phyloP scores from a whole-genome alignment of 176 grass and related monocot species.

The Raddia guianensis region DNA sequence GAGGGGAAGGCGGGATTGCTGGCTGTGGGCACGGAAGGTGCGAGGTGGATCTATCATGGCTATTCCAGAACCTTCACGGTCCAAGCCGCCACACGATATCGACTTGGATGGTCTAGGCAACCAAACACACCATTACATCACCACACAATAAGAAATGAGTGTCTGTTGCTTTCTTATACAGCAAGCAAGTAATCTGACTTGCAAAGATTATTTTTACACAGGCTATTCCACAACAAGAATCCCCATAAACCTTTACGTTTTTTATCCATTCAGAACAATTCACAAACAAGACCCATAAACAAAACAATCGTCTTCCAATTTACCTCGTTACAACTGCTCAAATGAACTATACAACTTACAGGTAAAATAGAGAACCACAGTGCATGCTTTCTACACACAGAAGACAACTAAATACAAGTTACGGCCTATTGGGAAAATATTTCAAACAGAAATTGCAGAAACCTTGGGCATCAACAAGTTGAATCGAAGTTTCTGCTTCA shows the following conservation, averaged over 20 bases:
- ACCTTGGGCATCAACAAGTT: constrained; percentile 50
- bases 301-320: constrained; percentile 7
- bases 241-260: not conserved
- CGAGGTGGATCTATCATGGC: no score
- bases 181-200: not conserved
- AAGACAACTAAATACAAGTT: constrained; percentile 29
- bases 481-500: constrained; percentile 48
- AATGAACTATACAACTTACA: constrained; percentile 39
- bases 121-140: not conserved
- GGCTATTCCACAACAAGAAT: constrained; percentile 13
- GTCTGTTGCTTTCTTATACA: not conserved
- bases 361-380: constrained; percentile 15
- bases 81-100: no score
- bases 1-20: no score
- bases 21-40: no score
- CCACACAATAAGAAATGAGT: not conserved
- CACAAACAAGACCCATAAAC: constrained; percentile 29
- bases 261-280: constrained; percentile 21
- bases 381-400: constrained; percentile 32
- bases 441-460: constrained; percentile 37
- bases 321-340: constrained; percentile 46
- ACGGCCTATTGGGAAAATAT: constrained; percentile 12
- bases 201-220: not conserved
- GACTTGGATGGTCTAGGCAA: no score
- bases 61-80: no score